Evolutionary conservation across 208 protist genomes (phyloP), one percentile per base, ranked within the genome.

Genomic region (Trypanosoma lewisi): DNA sequence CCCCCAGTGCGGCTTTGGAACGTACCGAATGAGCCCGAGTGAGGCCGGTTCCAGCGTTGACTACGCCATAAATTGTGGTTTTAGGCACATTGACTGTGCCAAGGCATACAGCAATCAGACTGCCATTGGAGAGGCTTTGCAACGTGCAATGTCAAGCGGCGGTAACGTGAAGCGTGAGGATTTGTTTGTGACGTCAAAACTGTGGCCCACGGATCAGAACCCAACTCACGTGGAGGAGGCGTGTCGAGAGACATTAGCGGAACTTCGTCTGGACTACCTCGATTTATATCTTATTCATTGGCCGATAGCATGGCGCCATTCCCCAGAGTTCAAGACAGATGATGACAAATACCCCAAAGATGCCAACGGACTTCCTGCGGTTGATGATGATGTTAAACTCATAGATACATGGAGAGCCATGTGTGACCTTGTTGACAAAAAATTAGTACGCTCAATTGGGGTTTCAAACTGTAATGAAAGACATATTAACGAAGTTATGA

Each of bases 241-340:
- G 16, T 97, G 87, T 74, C 67, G 82, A n/a, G 67, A 89, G 54
- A 89, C 80, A 16, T 64, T 98, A 37, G 60, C 36, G 25, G 80
- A 93, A 30, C 74, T 97, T 17, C 62, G 70, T 31, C 54, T 97
- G 0, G 89, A 94, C 52, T 97, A 97, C 64, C 67, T 98, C 14
- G 95, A 98, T 70, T 67, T 97, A 14, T 97, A 94, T 57, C 77
- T 97, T 19, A 85, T 98, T 39, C 95, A 98, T 71, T 97, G 93
- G 91, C 95, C 95, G 0, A 74, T 97, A 34, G 83, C 79, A 61
- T 88, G 87, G 84, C 72, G 77, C 19, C 77, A 88, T 63, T 82
- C 82, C 11, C 19, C 54, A 2, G 49, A 58, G 17, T 87, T 82
- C 42, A 57, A 36, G 14, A 86, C 70, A 1, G 77, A 81, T 11